A percentile compares a stretch with the other conserved stretches of the same genome.
Conservation (phyloP, 2,329 filamentous ascomycete genomes). For the Pseudogymnoascus sp. region DNA sequence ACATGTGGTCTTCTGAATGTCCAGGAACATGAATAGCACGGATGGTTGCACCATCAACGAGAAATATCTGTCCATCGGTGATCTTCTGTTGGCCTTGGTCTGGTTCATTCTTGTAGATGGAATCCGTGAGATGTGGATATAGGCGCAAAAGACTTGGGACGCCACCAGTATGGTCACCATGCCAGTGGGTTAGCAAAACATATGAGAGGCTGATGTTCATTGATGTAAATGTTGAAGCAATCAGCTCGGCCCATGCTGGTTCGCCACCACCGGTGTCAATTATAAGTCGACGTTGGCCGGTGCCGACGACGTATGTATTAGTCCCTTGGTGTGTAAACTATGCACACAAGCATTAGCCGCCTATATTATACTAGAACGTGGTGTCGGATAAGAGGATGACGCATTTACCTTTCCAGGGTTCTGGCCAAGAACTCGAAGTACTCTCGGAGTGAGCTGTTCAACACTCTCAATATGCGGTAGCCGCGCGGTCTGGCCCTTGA, state of each 20-base stretch:
- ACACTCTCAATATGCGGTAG: slow-evolving; percentile 60
- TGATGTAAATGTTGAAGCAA: slow-evolving; percentile 35
- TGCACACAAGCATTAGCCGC: slow-evolving; percentile 54
- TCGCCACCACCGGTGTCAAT: slow-evolving; percentile 67
- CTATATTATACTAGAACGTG: slow-evolving; percentile 52
- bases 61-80: slow-evolving; percentile 41
- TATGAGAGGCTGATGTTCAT: slow-evolving; percentile 51
- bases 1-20: slow-evolving; percentile 74
- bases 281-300: slow-evolving; percentile 62
- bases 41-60: slow-evolving; percentile 54
- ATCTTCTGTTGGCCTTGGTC: slow-evolving; percentile 42
- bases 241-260: slow-evolving; percentile 56
- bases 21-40: slow-evolving; percentile 58
- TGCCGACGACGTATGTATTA: slow-evolving; percentile 89
- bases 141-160: slow-evolving; percentile 56
- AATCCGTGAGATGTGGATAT: slow-evolving; percentile 45
- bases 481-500: slow-evolving; percentile 45
- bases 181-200: slow-evolving; percentile 69
- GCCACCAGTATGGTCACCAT: slow-evolving; percentile 73
- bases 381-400: not conserved
- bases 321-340: slow-evolving; percentile 61
- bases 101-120: slow-evolving; percentile 57
- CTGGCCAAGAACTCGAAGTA: slow-evolving; percentile 77
- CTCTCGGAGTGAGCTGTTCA: slow-evolving; percentile 66
- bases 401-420: slow-evolving; percentile 72